Conservation (phyloP, 2,329 filamentous ascomycete genomes). For the Fusarium praegraminearum region DNA sequence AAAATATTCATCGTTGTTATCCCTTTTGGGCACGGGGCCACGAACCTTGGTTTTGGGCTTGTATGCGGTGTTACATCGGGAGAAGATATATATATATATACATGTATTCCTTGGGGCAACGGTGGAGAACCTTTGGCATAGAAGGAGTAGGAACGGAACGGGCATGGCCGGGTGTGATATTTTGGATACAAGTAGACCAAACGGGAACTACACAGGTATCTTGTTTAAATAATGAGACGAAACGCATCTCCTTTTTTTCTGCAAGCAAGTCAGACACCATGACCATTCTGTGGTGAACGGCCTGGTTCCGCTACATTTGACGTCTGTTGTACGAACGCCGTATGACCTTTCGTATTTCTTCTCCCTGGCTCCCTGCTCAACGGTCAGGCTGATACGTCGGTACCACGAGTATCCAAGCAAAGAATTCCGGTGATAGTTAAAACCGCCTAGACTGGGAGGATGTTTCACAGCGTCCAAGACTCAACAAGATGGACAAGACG, state of each 20-base stretch:
- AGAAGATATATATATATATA: constrained; percentile 28
- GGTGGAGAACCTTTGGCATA: constrained; percentile 19
- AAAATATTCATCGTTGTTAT: constrained; percentile 1
- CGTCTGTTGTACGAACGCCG: constrained; percentile 41
- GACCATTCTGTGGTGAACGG: constrained; percentile 2
- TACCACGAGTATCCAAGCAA: constrained; percentile 15
- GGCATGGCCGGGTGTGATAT: constrained; percentile 11
- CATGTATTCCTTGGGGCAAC: constrained; percentile 11
- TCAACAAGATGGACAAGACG: not conserved
- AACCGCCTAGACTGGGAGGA: constrained; percentile 3
- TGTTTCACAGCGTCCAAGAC: constrained; percentile 12
- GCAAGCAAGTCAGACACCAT: not conserved
- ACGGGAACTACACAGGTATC: constrained; percentile 13
- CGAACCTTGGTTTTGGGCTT: constrained; percentile 35
- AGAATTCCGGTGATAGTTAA: constrained; percentile 6
- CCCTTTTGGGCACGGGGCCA: constrained; percentile 38
- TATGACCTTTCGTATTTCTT: constrained; percentile 41
- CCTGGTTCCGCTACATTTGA: constrained; percentile 33
- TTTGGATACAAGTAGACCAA: constrained; percentile 25
- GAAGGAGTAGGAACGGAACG: constrained; percentile 12
- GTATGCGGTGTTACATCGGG: constrained; percentile 46
- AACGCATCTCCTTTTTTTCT: constrained; percentile 35
- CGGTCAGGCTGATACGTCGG: constrained; percentile 7
- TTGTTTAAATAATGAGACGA: constrained; percentile 32
- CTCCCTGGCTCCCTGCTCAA: constrained; percentile 13